These are phyloP conservation scores for Hypoxylon sp. DNA, from an alignment of 2,329 filamentous ascomycete species.

Conservation along the genomic window DNA sequence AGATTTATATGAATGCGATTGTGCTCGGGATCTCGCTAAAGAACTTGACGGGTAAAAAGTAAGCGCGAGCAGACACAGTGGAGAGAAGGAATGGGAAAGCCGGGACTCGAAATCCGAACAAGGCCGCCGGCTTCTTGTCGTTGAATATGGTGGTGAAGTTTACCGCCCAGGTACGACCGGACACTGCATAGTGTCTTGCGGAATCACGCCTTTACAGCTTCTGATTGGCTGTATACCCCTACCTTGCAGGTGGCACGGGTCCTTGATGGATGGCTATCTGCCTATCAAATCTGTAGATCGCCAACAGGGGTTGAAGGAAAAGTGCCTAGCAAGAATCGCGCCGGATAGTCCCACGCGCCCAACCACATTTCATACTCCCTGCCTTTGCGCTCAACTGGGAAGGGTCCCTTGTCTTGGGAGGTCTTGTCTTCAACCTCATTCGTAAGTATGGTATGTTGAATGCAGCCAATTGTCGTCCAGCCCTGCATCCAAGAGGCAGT, in stretches of 20 bases:
- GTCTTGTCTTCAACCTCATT: conserved; percentile 49
- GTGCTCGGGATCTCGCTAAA: conserved; percentile 7
- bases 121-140: conserved; percentile 34
- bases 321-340: conserved; percentile 49
- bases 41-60: conserved; percentile 22
- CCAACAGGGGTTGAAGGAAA: conserved; percentile 51
- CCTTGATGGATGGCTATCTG: conserved; percentile 38
- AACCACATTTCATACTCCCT: conserved; percentile 50
- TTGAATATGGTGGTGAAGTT: conserved; percentile 49
- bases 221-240: conserved; percentile 59
- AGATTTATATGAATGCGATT: neutral
- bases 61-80: conserved; percentile 18
- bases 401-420: conserved; percentile 41
- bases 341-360: conserved; percentile 49
- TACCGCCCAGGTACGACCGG: conserved; percentile 61
- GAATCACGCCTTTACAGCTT: conserved; percentile 56
- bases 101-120: conserved; percentile 33
- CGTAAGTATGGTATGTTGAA: conserved; percentile 43
- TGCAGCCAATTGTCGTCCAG: conserved; percentile 43
- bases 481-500: conserved; percentile 44
- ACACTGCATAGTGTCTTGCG: conserved; percentile 58
- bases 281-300: conserved; percentile 57
- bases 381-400: conserved; percentile 48
- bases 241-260: conserved; percentile 48
- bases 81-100: conserved; percentile 23